Percentiles rank a stretch among this genome's conserved stretches.
These are phyloP conservation scores for Leucosporidium scottii DNA, from an alignment of 768 basidiomycete species.

Conservation along the genomic window DNA sequence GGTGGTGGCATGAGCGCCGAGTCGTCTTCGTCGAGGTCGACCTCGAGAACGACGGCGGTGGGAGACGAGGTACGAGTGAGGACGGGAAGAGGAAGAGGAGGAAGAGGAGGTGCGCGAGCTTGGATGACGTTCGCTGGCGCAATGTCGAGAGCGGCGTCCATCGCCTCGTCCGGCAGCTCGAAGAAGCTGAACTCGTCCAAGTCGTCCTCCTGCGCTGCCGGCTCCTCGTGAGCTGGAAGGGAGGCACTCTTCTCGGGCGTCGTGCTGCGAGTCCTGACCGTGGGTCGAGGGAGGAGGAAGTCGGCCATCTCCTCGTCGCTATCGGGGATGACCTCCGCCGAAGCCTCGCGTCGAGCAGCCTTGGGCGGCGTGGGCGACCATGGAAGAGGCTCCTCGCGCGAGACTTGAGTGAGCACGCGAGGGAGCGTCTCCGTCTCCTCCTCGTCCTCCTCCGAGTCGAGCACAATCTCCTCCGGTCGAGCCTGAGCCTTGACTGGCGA, in stretches of 20 bases:
- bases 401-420: too few relatives aligned
- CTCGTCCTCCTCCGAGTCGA: constrained; percentile 23
- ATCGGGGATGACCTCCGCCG: neutral
- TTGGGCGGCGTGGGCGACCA: too few relatives aligned
- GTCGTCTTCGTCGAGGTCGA: constrained; percentile 8
- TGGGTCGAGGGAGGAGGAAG: neutral
- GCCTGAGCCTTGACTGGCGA: neutral
- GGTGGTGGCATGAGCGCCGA: constrained; percentile 23
- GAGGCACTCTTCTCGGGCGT: neutral
- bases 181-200: constrained; percentile 17
- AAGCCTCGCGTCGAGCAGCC: too few relatives aligned
- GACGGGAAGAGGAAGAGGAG: too few relatives aligned
- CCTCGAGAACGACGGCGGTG: neutral
- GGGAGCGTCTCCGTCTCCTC: neutral
- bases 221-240: neutral
- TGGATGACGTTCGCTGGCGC: constrained; percentile 1
- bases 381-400: too few relatives aligned
- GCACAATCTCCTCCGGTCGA: constrained; percentile 2
- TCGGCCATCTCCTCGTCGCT: constrained; percentile 1
- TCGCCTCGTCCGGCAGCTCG: constrained; percentile 4
- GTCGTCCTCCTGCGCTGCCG: neutral
- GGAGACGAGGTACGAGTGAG: neutral
- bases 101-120: neutral
- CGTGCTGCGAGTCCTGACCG: too few relatives aligned
- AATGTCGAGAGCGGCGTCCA: constrained; percentile 14